These are phyloP conservation scores for Moesziomyces aphidis DNA, from an alignment of 1,284 basidiomycete genomes.

Conservation along the genomic window DNA sequence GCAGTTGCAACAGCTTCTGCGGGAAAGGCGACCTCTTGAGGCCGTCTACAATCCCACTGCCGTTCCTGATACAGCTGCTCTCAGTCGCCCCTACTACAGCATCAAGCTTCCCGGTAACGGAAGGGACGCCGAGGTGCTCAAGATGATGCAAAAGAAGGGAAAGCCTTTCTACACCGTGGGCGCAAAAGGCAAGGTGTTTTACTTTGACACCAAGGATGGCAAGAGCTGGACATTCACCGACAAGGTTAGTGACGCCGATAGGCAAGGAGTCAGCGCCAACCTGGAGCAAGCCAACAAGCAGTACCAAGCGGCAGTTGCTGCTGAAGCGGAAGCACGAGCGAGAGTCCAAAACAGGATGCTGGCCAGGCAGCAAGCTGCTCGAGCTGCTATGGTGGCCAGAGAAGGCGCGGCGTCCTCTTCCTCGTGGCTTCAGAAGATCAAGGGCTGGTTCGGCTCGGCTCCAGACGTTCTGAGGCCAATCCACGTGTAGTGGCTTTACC, in stretches of 20 bases:
- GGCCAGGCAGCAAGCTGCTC: no score
- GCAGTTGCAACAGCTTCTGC: no score
- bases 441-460: no score
- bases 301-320: no score
- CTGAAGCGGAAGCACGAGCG: no score
- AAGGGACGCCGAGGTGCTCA: constrained; percentile 1
- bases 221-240: constrained; percentile 12
- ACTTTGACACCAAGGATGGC: constrained; percentile 13
- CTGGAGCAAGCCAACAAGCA: no score
- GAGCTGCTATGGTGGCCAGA: no score
- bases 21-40: background rate
- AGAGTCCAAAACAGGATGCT: no score
- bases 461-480: no score
- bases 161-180: constrained; percentile 12
- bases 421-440: no score
- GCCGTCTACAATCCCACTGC: background rate
- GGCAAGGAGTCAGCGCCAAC: background rate
- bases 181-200: constrained; percentile 8
- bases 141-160: background rate
- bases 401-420: no score
- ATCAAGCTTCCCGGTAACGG: constrained; percentile 10
- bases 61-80: background rate
- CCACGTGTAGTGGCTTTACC: no score
- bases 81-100: constrained; percentile 11
- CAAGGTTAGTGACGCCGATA: constrained; percentile 2